Evolutionary conservation across 1,284 basidiomycete genomes (phyloP).

Genomic region (Laetiporus sulphureus): DNA sequence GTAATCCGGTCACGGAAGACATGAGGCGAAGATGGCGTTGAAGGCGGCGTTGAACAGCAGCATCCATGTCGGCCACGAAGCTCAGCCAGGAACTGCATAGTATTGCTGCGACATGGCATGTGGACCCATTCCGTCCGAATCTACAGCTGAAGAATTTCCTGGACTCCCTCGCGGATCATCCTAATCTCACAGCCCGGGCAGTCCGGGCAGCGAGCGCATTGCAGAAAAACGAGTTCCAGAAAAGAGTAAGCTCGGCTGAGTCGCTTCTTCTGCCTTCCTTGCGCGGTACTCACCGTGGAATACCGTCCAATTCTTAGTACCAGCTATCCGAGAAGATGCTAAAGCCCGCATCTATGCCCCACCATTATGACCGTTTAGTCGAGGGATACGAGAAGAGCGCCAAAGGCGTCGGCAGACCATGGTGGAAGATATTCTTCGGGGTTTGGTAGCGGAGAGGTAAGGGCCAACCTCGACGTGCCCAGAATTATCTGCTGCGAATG

Average conservation of each 20-base stretch:
- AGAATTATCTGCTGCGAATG: no score
- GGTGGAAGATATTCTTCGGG: slow-evolving; percentile 77
- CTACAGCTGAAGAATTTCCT: slow-evolving; percentile 63
- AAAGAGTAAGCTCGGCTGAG: slow-evolving; percentile 36
- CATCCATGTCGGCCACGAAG: slow-evolving; percentile 30
- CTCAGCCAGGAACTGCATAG: slow-evolving; percentile 38
- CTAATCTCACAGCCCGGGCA: slow-evolving; percentile 51
- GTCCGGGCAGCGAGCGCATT: slow-evolving; percentile 52
- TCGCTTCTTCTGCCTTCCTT: slow-evolving; percentile 21
- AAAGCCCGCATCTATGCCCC: slow-evolving; percentile 60
- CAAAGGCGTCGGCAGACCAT: slow-evolving; percentile 64
- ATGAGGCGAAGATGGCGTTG: no score
- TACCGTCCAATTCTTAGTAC: slow-evolving; percentile 38
- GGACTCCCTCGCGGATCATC: slow-evolving; percentile 57
- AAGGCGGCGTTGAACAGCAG: no score
- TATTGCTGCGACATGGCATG: slow-evolving; percentile 53
- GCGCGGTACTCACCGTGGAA: slow-evolving; percentile 17
- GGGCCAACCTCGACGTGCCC: background rate
- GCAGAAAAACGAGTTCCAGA: slow-evolving; percentile 44
- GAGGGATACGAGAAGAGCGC: slow-evolving; percentile 69
- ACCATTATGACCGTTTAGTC: slow-evolving; percentile 62
- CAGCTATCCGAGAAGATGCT: slow-evolving; percentile 54
- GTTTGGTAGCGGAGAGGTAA: slow-evolving; percentile 45
- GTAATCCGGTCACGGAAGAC: no score
- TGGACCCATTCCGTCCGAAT: slow-evolving; percentile 68